These are phyloP conservation scores for Fonsecaea nubica DNA, from an alignment of 2,329 filamentous ascomycete genomes.

Conservation along the genomic window DNA sequence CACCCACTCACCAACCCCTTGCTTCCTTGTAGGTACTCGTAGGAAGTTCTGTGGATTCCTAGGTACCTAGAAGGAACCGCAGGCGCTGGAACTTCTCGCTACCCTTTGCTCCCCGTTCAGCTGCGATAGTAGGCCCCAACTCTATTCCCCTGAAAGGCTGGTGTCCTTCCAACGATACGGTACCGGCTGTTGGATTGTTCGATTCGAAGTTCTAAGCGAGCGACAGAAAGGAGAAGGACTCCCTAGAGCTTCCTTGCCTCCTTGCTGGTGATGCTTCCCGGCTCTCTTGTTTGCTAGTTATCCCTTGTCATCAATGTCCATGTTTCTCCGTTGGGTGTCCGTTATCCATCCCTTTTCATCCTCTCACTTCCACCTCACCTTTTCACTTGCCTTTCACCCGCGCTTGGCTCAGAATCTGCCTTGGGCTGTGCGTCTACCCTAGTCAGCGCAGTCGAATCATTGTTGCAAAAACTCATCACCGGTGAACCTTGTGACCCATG, in stretches of 20 bases:
- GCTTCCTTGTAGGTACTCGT: neutral
- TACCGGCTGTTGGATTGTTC: conserved; percentile 7
- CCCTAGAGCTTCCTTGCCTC: neutral
- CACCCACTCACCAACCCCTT: conserved; percentile 4
- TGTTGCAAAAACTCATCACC: neutral
- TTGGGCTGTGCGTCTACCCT: neutral
- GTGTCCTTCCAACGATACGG: conserved; percentile 5
- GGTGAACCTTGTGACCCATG: conserved; percentile 3
- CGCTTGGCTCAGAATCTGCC: neutral
- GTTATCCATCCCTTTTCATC: neutral
- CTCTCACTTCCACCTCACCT: neutral
- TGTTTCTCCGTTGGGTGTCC: conserved; percentile 1
- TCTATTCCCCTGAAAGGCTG: neutral
- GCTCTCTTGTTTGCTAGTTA: neutral
- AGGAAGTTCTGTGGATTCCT: neutral
- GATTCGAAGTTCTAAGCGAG: conserved; percentile 5
- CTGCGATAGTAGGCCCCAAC: conserved; percentile 2
- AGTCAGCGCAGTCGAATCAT: conserved; percentile 2
- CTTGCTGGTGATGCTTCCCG: neutral
- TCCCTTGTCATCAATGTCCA: neutral
- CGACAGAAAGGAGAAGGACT: neutral
- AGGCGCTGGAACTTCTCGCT: conserved; percentile 6
- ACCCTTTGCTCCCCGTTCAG: neutral
- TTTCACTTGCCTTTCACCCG: neutral
- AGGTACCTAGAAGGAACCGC: neutral